A percentile compares a stretch with the other conserved stretches of the same genome.
Evolutionary conservation across 345 rosid genomes (phyloP).

Genomic region (Hibiscus mutabilis): DNA sequence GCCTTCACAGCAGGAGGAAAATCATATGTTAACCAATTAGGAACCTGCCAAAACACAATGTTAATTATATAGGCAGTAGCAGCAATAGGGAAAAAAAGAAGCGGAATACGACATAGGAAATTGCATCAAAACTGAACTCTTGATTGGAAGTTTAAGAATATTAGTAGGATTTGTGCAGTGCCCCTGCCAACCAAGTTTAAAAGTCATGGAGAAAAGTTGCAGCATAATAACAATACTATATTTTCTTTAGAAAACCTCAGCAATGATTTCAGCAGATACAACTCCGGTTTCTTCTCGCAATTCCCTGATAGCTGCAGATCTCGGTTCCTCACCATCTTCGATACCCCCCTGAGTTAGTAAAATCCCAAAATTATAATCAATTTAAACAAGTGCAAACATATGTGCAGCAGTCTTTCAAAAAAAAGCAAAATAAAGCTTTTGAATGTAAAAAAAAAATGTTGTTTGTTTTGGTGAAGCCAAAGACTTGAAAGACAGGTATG

Average conservation of each 20-base stretch:
- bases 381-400: not conserved
- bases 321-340: constrained; percentile 93
- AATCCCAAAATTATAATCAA: constrained; percentile 1
- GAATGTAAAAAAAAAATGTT: no score
- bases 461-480: no score
- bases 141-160: not conserved
- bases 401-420: not conserved
- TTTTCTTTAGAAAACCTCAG: constrained; percentile 45
- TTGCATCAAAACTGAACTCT: no score
- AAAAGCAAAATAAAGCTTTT: not conserved
- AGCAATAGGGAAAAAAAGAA: not conserved
- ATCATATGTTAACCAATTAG: constrained; percentile 90
- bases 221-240: not conserved
- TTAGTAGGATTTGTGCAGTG: not conserved
- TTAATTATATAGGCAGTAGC: not conserved
- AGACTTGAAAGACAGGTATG: no score
- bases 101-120: not conserved
- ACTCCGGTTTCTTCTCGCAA: constrained; percentile 86
- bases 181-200: not conserved
- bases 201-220: not conserved
- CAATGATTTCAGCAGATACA: constrained; percentile 69
- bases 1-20: constrained; percentile 92
- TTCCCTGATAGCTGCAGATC: constrained; percentile 77
- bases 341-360: constrained; percentile 63
- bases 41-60: constrained; percentile 49